Percentiles rank a stretch among this genome's conserved stretches.
Evolutionary conservation across 805 yeast species (phyloP).

Genomic region (Wickerhamiella spandovensis): DNA sequence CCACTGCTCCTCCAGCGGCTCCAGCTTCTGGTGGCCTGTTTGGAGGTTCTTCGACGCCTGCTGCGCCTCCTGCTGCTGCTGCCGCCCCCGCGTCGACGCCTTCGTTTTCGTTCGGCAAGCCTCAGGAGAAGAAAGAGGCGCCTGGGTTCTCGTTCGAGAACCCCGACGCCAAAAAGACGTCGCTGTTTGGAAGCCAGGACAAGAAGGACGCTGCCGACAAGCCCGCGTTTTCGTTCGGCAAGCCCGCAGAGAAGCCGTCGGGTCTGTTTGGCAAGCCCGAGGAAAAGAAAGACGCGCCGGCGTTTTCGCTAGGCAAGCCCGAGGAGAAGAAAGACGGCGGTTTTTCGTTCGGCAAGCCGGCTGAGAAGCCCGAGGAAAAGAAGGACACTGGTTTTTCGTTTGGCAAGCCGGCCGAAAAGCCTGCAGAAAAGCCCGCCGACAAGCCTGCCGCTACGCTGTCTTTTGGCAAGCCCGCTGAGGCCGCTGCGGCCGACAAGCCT

Average conservation of each 20-base stretch:
- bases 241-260: constrained; percentile 2
- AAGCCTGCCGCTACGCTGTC: background rate
- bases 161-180: background rate
- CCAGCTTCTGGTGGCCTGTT: background rate
- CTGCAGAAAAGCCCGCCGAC: too few relatives aligned
- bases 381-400: background rate
- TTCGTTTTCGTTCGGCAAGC: background rate
- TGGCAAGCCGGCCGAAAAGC: background rate
- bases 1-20: too few relatives aligned
- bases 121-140: background rate
- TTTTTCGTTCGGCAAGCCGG: background rate
- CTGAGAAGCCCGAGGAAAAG: background rate
- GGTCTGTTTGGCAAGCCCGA: too few relatives aligned
- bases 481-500: constrained; percentile 2
- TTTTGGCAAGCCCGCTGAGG: background rate
- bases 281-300: constrained; percentile 10
- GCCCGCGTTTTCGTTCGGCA: background rate
- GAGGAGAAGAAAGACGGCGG: constrained; percentile 4
- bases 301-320: constrained; percentile 18
- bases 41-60: background rate
- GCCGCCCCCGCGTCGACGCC: background rate
- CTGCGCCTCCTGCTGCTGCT: background rate
- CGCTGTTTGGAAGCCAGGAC: background rate
- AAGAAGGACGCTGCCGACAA: constrained; percentile 5
- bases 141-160: background rate